A percentile compares a stretch with the other conserved stretches of the same genome.
Evolutionary conservation across 257 asterid species (phyloP).

Genomic region (Solanum lignicaule): DNA sequence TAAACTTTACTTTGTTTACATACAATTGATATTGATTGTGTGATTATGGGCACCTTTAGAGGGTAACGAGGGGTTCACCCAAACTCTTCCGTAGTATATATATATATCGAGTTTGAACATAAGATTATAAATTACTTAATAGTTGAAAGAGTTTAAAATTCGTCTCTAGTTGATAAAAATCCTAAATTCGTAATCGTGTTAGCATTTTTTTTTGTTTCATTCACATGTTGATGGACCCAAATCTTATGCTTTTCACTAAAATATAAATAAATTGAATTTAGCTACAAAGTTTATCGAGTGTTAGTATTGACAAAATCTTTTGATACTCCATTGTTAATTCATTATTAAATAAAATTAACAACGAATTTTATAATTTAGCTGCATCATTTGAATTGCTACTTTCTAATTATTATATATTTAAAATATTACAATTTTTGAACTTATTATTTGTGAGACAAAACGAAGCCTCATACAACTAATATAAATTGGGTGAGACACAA

Average conservation of each 20-base stretch:
- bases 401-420: too few relatives aligned
- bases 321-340: background rate
- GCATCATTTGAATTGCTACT: background rate
- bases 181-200: fast-evolving
- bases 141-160: too few relatives aligned
- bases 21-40: background rate
- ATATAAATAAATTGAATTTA: background rate
- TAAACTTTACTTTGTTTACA: too few relatives aligned
- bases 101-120: background rate
- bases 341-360: background rate
- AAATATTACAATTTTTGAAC: background rate
- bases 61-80: background rate
- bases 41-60: fast-evolving
- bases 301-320: background rate
- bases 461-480: background rate
- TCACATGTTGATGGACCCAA: background rate
- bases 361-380: background rate
- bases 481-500: background rate
- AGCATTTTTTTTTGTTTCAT: background rate
- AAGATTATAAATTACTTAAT: too few relatives aligned
- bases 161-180: too few relatives aligned
- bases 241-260: background rate
- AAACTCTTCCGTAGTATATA: too few relatives aligned
- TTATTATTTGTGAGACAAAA: background rate
- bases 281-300: background rate